Evolutionary conservation across 345 rosid genomes (phyloP).

Genomic region (Boechera stricta): DNA sequence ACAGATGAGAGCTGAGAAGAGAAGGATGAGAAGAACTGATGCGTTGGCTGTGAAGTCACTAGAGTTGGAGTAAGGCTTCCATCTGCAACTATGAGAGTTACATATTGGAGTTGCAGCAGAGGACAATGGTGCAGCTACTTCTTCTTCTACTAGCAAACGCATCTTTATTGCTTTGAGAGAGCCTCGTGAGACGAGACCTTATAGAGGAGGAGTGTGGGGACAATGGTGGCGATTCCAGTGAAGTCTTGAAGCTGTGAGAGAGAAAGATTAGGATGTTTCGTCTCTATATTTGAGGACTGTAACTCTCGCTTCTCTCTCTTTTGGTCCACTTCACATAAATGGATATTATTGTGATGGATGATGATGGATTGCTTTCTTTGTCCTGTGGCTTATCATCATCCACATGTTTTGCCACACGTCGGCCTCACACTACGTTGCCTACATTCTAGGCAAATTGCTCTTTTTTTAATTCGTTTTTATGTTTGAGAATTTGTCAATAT

Average conservation of each 20-base stretch:
- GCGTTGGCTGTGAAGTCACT: slow-evolving; percentile 60
- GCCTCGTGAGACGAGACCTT: slow-evolving; percentile 27
- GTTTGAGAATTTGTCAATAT: slow-evolving; percentile 41
- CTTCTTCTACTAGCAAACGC: slow-evolving; percentile 37
- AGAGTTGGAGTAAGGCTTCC: slow-evolving; percentile 50
- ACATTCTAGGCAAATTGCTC: slow-evolving; percentile 43
- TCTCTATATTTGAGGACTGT: slow-evolving; percentile 20
- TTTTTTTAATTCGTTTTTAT: slow-evolving; percentile 19
- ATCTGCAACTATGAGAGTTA: slow-evolving; percentile 40
- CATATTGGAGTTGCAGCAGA: slow-evolving; percentile 39
- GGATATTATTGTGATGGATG: slow-evolving; percentile 36
- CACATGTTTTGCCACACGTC: slow-evolving; percentile 45
- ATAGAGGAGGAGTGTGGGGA: slow-evolving; percentile 38
- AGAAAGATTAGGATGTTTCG: slow-evolving; percentile 39
- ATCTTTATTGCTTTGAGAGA: slow-evolving; percentile 27
- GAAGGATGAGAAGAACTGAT: slow-evolving; percentile 53
- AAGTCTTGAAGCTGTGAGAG: slow-evolving; percentile 41
- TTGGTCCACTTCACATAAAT: slow-evolving; percentile 50
- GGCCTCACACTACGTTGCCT: slow-evolving; percentile 37
- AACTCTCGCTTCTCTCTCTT: slow-evolving; percentile 41
- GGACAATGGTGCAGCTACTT: slow-evolving; percentile 39
- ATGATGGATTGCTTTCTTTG: slow-evolving; percentile 35
- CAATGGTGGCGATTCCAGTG: slow-evolving; percentile 40
- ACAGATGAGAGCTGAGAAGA: slow-evolving; percentile 66
- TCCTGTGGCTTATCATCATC: slow-evolving; percentile 45